These are phyloP conservation scores for Teratosphaeria zuluensis DNA, from an alignment of 2,329 filamentous ascomycete species.

Conservation along the genomic window DNA sequence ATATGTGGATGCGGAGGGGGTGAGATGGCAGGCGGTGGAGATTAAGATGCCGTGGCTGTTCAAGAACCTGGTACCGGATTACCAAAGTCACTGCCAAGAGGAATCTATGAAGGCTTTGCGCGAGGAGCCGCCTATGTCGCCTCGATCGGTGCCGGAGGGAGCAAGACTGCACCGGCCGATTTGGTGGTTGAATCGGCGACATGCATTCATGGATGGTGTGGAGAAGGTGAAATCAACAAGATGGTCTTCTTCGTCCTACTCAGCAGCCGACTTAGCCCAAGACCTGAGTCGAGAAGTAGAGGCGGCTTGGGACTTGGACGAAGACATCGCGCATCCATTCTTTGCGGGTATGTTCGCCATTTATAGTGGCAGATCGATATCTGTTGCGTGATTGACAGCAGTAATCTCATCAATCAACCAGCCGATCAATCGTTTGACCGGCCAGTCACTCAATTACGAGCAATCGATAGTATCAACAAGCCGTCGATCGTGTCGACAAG, in stretches of 20 bases:
- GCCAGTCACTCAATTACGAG: too few relatives aligned
- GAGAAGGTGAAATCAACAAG: too few relatives aligned
- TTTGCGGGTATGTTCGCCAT: neutral
- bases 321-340: neutral
- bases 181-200: neutral
- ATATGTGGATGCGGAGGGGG: neutral
- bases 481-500: too few relatives aligned
- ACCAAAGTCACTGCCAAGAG: neutral
- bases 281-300: neutral
- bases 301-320: neutral
- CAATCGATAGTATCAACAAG: too few relatives aligned
- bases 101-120: neutral
- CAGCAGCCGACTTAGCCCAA: neutral
- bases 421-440: neutral
- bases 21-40: neutral
- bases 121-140: neutral
- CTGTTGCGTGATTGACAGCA: neutral
- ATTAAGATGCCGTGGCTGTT: neutral
- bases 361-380: neutral
- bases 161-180: neutral
- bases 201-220: neutral
- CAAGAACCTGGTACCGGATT: neutral
- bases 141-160: neutral
- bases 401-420: too few relatives aligned
- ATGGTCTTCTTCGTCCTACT: neutral